A percentile compares a stretch with the other conserved stretches of the same genome.
Evolutionary conservation across 176 grass and related monocot species (phyloP).

Genomic region (Cenchrus americanus): DNA sequence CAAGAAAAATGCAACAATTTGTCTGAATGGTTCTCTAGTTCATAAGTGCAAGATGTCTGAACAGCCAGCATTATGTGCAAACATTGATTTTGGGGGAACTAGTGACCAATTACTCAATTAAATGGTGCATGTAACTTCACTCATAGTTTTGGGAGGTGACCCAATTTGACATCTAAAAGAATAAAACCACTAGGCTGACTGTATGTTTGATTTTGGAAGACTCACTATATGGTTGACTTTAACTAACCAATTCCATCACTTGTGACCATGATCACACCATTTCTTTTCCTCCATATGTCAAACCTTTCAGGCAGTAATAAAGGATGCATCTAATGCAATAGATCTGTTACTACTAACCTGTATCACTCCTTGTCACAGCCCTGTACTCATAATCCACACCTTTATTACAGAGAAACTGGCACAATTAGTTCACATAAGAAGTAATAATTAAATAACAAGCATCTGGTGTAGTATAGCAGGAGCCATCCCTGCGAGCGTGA

Average conservation of each 20-base stretch:
- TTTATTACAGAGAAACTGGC: conserved; percentile 40
- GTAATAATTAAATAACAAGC: not conserved
- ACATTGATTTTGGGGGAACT: not conserved
- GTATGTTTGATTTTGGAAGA: not conserved
- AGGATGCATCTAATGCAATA: not conserved
- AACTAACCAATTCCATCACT: not conserved
- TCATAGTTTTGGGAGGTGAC: not conserved
- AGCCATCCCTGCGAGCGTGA: not conserved
- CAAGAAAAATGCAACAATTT: not conserved
- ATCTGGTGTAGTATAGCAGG: not conserved
- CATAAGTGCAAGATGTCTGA: not conserved
- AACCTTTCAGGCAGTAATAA: not conserved
- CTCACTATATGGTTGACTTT: not conserved
- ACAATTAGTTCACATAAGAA: conserved; percentile 30
- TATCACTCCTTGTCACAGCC: conserved; percentile 59
- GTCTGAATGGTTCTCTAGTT: not conserved
- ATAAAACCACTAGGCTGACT: not conserved
- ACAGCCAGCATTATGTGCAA: not conserved
- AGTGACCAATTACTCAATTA: not conserved
- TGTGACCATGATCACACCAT: not conserved
- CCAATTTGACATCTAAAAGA: not conserved
- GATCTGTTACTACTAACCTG: conserved; percentile 43
- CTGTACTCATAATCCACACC: conserved; percentile 92
- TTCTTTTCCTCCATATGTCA: conserved; percentile 15
- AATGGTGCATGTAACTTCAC: not conserved